phyloP scores from a whole-genome alignment of 2,329 filamentous ascomycete genomes.

The Fusarium mundagurra region DNA sequence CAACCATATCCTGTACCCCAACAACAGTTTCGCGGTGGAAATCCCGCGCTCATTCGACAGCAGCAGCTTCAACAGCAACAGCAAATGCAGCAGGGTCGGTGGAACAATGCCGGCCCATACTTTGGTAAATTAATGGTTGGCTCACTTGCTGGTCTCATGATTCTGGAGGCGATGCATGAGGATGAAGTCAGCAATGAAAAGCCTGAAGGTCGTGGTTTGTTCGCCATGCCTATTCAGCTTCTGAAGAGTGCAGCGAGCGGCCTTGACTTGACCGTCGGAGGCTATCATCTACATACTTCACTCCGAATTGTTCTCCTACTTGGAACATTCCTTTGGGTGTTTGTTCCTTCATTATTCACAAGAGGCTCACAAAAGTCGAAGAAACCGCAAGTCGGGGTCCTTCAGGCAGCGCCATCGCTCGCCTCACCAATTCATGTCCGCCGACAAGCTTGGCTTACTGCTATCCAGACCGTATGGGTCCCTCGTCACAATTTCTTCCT shows the following conservation, averaged over 20 bases:
- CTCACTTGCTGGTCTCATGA: slow-evolving; percentile 90
- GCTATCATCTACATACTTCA: slow-evolving; percentile 63
- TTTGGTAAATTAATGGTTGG: slow-evolving; percentile 89
- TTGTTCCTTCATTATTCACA: slow-evolving; percentile 64
- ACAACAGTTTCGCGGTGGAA: slow-evolving; percentile 58
- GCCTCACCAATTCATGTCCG: slow-evolving; percentile 87
- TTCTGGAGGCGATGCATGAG: slow-evolving; percentile 81
- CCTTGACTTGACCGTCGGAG: slow-evolving; percentile 63
- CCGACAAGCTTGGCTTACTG: slow-evolving; percentile 90
- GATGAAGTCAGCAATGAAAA: slow-evolving; percentile 72
- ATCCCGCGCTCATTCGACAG: slow-evolving; percentile 60
- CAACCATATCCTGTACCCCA: slow-evolving; percentile 62
- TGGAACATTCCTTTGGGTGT: slow-evolving; percentile 63
- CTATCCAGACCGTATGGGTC: slow-evolving; percentile 91
- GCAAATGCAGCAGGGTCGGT: slow-evolving; percentile 61
- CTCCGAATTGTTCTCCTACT: slow-evolving; percentile 64
- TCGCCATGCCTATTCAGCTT: slow-evolving; percentile 69
- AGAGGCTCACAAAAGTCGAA: slow-evolving; percentile 60
- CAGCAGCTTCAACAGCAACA: slow-evolving; percentile 66
- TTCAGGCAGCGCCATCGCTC: slow-evolving; percentile 72
- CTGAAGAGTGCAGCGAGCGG: slow-evolving; percentile 59
- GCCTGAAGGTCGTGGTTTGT: slow-evolving; percentile 72
- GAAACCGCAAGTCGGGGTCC: slow-evolving; percentile 55
- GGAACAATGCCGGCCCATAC: slow-evolving; percentile 65
- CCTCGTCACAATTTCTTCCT: slow-evolving; percentile 87